A percentile compares a stretch with the other conserved stretches of the same genome.
These are phyloP conservation scores for Pestalotiopsis sp. DNA, from an alignment of 2,329 filamentous ascomycete genomes.

Conservation along the genomic window DNA sequence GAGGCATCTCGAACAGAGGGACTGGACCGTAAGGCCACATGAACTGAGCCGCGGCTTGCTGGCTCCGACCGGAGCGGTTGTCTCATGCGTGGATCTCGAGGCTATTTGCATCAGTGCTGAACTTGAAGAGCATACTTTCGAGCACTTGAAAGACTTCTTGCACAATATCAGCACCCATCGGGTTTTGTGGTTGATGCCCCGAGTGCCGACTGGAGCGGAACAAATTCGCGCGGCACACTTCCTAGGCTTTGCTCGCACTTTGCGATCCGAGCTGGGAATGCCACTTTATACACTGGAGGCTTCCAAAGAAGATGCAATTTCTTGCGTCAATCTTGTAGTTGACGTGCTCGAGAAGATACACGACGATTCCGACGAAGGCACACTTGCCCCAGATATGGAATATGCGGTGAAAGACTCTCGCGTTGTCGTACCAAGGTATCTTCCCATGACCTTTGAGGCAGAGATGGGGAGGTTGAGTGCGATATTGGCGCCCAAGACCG, in stretches of 20 bases:
- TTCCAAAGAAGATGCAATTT: background rate
- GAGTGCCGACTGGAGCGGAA: background rate
- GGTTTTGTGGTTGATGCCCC: background rate
- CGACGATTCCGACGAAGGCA: too few relatives aligned
- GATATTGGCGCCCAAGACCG: background rate
- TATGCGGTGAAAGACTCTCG: background rate
- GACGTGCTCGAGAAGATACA: background rate
- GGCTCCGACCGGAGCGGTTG: background rate
- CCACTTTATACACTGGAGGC: background rate
- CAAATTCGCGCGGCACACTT: background rate
- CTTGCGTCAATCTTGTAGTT: background rate
- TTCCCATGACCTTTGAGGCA: background rate
- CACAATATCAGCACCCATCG: background rate
- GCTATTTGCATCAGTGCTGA: background rate
- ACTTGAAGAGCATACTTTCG: background rate
- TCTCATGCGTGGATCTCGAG: background rate
- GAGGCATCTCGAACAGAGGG: background rate
- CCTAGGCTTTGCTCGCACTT: background rate
- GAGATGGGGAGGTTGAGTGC: background rate
- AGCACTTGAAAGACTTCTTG: background rate
- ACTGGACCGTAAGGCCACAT: background rate
- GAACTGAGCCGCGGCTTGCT: background rate
- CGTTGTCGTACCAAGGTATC: background rate
- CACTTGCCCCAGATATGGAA: background rate
- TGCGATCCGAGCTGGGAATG: background rate